Evolutionary conservation across 768 basidiomycete genomes (phyloP).

Genomic region (Austroboletus eburneus): DNA sequence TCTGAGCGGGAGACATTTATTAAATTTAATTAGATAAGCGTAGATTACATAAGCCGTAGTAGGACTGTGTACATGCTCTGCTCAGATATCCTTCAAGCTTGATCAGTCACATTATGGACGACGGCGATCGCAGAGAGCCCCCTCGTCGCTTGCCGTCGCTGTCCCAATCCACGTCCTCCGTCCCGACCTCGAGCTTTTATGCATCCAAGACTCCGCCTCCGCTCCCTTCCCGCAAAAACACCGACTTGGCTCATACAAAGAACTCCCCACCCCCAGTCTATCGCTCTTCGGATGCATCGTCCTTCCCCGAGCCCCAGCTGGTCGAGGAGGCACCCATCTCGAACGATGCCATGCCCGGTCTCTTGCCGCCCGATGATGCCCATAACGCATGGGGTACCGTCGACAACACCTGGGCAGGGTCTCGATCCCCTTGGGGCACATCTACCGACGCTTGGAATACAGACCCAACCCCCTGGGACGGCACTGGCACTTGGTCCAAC

Average conservation of each 20-base stretch:
- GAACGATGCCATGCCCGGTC: conserved; percentile 34
- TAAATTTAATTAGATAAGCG: neutral
- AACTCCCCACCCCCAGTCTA: conserved; percentile 31
- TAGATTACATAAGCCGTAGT: conserved; percentile 28
- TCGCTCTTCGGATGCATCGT: conserved; percentile 15
- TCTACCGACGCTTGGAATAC: conserved; percentile 20
- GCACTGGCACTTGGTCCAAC: conserved; percentile 20
- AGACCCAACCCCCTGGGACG: conserved; percentile 24
- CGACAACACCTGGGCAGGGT: conserved; percentile 14
- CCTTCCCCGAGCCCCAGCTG: conserved; percentile 55
- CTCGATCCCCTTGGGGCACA: conserved; percentile 10
- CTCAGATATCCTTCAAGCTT: conserved; percentile 12
- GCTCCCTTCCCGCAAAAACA: conserved; percentile 30
- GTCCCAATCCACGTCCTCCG: conserved; percentile 41
- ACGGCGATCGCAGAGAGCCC: conserved; percentile 38
- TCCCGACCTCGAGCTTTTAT: conserved; percentile 28
- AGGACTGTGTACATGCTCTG: conserved; percentile 11
- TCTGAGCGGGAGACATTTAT: conserved; percentile 19
- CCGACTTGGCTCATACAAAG: conserved; percentile 37
- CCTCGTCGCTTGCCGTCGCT: conserved; percentile 30
- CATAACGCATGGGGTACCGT: conserved; percentile 16
- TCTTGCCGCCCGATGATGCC: conserved; percentile 35
- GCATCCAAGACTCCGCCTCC: conserved; percentile 32
- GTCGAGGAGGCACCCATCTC: conserved; percentile 40
- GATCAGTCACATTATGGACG: conserved; percentile 39